Conservation (phyloP, 2,329 filamentous ascomycete genomes). For the Clarireedia sp. region DNA sequence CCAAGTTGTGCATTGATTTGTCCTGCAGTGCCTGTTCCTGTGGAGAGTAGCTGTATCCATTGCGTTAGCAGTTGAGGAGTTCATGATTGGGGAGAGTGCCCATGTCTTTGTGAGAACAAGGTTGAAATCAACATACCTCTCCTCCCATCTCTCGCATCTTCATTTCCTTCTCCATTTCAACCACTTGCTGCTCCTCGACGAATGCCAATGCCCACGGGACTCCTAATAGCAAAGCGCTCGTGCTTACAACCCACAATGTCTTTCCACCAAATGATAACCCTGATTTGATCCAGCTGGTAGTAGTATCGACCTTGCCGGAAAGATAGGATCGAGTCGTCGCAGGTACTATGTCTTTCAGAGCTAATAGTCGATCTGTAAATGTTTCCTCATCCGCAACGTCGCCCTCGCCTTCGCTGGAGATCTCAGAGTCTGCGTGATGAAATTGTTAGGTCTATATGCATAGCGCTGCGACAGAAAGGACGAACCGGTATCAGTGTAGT, state of each 20-base stretch:
- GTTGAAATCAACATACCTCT: constrained; percentile 44
- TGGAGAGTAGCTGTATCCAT: constrained; percentile 19
- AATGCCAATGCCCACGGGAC: constrained; percentile 91
- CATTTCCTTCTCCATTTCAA: constrained; percentile 97
- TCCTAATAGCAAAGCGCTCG: constrained; percentile 79
- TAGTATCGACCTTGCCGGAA: constrained; percentile 48
- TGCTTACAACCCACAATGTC: constrained; percentile 84
- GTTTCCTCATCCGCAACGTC: constrained; percentile 49
- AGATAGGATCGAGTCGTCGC: constrained; percentile 63
- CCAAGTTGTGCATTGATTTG: constrained; percentile 24
- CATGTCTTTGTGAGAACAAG: not conserved
- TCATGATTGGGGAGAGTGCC: not conserved
- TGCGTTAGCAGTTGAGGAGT: constrained; percentile 9
- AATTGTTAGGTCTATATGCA: constrained; percentile 11
- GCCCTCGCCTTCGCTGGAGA: constrained; percentile 71
- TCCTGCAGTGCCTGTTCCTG: constrained; percentile 18
- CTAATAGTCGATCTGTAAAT: constrained; percentile 61
- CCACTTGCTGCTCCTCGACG: constrained; percentile 90
- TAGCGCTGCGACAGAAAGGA: not conserved
- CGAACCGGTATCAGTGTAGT: constrained; percentile 87
- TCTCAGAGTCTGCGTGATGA: constrained; percentile 59
- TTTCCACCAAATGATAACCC: constrained; percentile 70
- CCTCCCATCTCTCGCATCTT: constrained; percentile 88
- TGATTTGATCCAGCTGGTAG: constrained; percentile 49
- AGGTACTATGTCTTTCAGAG: constrained; percentile 69